Evolutionary conservation across 192 early-diverging fungal species (phyloP).

Genomic region (Gigaspora rosea): DNA sequence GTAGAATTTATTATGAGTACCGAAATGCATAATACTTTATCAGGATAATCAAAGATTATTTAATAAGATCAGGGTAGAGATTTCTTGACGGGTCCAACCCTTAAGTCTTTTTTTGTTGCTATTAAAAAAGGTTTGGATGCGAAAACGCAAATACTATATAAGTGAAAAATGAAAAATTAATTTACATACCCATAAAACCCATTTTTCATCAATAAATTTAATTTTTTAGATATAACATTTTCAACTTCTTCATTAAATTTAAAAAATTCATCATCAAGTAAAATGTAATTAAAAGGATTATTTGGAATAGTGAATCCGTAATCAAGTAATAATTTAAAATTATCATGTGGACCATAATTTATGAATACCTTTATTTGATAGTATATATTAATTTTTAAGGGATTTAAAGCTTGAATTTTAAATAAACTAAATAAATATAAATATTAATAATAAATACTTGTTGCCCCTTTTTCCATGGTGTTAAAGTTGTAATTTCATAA

Average conservation of each 20-base stretch:
- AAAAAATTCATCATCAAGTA: slow-evolving; percentile 51
- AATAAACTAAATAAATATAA: not conserved
- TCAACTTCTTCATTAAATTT: slow-evolving; percentile 40
- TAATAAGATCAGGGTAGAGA: too few relatives aligned
- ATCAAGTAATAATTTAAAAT: slow-evolving; percentile 55
- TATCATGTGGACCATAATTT: slow-evolving; percentile 61
- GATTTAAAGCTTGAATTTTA: not conserved
- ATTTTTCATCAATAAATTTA: slow-evolving; percentile 43
- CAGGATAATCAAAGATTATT: too few relatives aligned
- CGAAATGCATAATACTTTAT: too few relatives aligned
- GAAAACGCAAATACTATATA: not conserved
- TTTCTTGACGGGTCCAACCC: too few relatives aligned
- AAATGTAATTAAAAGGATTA: slow-evolving; percentile 57
- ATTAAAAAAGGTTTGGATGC: slow-evolving; percentile 12
- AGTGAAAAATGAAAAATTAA: slow-evolving; percentile 4
- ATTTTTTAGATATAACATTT: slow-evolving; percentile 37
- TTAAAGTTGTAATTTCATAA: slow-evolving; percentile 67
- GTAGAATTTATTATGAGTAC: too few relatives aligned
- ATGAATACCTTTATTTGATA: slow-evolving; percentile 48
- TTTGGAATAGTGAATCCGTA: slow-evolving; percentile 57
- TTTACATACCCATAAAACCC: slow-evolving; percentile 50
- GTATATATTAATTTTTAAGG: not conserved
- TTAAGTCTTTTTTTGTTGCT: too few relatives aligned
- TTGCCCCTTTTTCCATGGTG: slow-evolving; percentile 59
- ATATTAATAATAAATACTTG: slow-evolving; percentile 39